Conservation (phyloP, 2,329 filamentous ascomycete species). For the Venturiaceae sp. region DNA sequence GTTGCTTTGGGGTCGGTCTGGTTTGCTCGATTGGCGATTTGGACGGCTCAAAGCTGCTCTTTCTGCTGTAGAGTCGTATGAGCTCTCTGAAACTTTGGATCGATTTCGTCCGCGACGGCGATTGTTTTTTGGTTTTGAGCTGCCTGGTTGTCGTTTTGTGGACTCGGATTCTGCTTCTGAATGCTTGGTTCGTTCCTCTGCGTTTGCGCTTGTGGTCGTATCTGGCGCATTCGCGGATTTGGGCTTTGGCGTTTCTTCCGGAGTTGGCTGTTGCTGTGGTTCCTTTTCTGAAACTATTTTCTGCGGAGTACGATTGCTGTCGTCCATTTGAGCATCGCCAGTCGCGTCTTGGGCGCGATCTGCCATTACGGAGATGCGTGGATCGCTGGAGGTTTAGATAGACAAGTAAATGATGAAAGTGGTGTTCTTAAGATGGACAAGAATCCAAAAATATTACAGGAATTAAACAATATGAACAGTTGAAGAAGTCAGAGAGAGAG, state of each 20-base stretch:
- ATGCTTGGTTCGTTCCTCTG: conserved; percentile 12
- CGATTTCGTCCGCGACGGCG: conserved; percentile 34
- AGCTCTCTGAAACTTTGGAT: conserved; percentile 26
- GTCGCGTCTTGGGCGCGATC: conserved; percentile 7
- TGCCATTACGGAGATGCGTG: no score
- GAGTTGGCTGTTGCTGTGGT: conserved; percentile 37
- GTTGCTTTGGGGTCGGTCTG: conserved; percentile 14
- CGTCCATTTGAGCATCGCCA: conserved; percentile 20
- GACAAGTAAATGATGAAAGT: no score
- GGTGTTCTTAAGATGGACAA: no score
- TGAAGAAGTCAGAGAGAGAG: no score
- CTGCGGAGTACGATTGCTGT: conserved; percentile 38
- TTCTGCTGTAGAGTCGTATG: conserved; percentile 29
- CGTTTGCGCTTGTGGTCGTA: conserved; percentile 19
- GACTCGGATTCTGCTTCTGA: conserved; percentile 15
- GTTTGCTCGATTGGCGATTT: conserved; percentile 13
- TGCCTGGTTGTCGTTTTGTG: conserved; percentile 15
- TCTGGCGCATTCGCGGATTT: conserved; percentile 32
- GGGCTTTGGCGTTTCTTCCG: conserved; percentile 30
- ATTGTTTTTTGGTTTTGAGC: conserved; percentile 8
- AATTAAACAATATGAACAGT: no score
- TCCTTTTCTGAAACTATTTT: conserved; percentile 37
- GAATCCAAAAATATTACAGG: no score
- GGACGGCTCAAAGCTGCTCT: conserved; percentile 13
- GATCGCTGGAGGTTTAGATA: no score